phyloP scores from a whole-genome alignment of 352 stramenopile genomes.

The Pythium sp. region DNA sequence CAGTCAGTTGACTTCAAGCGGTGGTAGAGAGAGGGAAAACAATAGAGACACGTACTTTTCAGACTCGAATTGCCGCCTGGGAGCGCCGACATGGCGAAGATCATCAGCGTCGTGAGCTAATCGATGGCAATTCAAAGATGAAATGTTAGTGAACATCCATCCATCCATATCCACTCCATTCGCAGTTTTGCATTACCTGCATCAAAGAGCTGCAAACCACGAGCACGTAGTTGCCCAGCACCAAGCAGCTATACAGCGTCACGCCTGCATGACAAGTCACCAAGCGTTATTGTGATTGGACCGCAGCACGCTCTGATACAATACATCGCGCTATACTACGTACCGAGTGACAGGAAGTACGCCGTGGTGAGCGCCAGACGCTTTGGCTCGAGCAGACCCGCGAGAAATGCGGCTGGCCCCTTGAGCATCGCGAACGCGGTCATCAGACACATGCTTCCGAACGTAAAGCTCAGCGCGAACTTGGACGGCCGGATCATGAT shows the following conservation, averaged over 20 bases:
- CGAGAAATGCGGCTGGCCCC: conserved; percentile 51
- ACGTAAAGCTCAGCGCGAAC: conserved; percentile 79
- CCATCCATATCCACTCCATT: neutral
- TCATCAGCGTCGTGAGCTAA: conserved; percentile 53
- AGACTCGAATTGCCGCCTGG: conserved; percentile 59
- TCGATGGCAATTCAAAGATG: neutral
- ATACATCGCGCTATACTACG: conserved; percentile 6
- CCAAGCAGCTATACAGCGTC: conserved; percentile 80
- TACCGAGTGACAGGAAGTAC: conserved; percentile 74
- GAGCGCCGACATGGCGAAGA: conserved; percentile 59
- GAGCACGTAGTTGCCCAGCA: conserved; percentile 79
- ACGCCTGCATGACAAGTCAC: conserved; percentile 27
- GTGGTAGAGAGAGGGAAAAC: neutral
- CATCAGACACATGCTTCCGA: conserved; percentile 78
- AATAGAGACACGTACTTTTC: conserved; percentile 36
- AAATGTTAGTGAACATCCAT: neutral
- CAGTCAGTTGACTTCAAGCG: neutral
- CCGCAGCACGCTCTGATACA: neutral
- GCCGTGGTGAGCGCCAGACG: conserved; percentile 59
- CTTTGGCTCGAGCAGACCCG: conserved; percentile 59
- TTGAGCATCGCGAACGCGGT: conserved; percentile 77
- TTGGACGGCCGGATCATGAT: conserved; percentile 82
- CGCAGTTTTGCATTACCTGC: conserved; percentile 21
- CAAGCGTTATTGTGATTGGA: neutral
- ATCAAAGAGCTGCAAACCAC: conserved; percentile 75